A percentile compares a stretch with the other conserved stretches of the same genome.
phyloP scores from a whole-genome alignment of 768 basidiomycete genomes.

The Pulveroboletus sp. region DNA sequence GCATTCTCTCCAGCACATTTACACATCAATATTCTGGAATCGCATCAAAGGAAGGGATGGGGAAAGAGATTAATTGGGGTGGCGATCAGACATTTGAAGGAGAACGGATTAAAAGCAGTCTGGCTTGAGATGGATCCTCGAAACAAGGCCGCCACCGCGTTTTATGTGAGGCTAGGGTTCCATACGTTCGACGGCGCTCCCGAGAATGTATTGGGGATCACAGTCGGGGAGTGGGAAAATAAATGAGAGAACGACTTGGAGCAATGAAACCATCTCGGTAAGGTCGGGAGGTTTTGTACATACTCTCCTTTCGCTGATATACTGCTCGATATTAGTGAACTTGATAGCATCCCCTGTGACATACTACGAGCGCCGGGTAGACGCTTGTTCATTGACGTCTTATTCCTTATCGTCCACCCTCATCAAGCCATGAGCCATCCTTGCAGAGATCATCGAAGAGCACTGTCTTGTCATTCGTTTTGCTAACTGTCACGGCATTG shows the following conservation, averaged over 20 bases:
- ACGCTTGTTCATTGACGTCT: not conserved
- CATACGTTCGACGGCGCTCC: conserved; percentile 47
- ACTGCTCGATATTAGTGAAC: not conserved
- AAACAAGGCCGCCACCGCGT: conserved; percentile 54
- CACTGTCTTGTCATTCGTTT: not conserved
- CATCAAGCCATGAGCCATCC: not conserved
- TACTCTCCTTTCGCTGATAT: not conserved
- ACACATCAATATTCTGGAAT: conserved; percentile 68
- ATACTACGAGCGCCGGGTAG: not conserved
- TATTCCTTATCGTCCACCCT: not conserved
- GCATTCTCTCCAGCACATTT: conserved; percentile 68
- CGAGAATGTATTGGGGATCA: conserved; percentile 50
- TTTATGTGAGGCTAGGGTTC: conserved; percentile 65
- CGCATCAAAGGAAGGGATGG: conserved; percentile 65
- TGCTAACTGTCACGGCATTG: not conserved
- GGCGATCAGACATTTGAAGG: conserved; percentile 51
- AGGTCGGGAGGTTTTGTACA: too few relatives aligned
- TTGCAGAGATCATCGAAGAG: not conserved
- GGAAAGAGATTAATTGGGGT: conserved; percentile 57
- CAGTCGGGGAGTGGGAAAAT: conserved; percentile 38
- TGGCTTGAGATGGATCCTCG: conserved; percentile 68
- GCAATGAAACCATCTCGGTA: too few relatives aligned
- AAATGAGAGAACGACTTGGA: too few relatives aligned
- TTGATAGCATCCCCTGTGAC: too few relatives aligned
- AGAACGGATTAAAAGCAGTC: conserved; percentile 41